These are phyloP conservation scores for Clonostachys chloroleuca DNA, from an alignment of 2,329 filamentous ascomycete genomes.

Conservation along the genomic window DNA sequence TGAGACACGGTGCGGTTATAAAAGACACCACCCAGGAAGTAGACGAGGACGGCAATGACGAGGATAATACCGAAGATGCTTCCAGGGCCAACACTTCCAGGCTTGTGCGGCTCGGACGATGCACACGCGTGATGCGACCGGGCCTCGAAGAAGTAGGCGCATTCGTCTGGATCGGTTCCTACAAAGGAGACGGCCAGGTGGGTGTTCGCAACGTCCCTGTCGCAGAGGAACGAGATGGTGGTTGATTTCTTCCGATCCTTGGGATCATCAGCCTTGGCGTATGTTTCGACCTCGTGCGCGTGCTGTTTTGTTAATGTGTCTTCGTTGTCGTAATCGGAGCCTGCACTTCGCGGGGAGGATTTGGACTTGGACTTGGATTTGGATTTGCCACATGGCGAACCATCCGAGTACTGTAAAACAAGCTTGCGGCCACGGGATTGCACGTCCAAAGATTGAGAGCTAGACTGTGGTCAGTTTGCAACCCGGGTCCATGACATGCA, in stretches of 20 bases:
- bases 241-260: conserved; percentile 64
- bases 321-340: background rate
- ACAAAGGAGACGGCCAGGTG: conserved; percentile 78
- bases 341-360: background rate
- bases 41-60: conserved; percentile 73
- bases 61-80: conserved; percentile 86
- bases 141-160: conserved; percentile 93
- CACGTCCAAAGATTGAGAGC: conserved; percentile 44
- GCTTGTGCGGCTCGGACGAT: conserved; percentile 62
- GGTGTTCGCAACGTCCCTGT: conserved; percentile 68
- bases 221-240: conserved; percentile 90
- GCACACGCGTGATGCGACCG: conserved; percentile 79
- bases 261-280: conserved; percentile 11
- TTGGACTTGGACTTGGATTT: conserved; percentile 24
- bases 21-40: conserved; percentile 86
- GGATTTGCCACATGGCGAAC: conserved; percentile 64
- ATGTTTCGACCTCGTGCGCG: background rate
- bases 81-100: conserved; percentile 66
- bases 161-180: conserved; percentile 78
- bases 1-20: conserved; percentile 95
- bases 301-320: background rate
- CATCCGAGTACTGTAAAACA: conserved; percentile 71
- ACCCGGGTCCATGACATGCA: background rate
- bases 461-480: conserved; percentile 6
- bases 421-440: conserved; percentile 66